Conservation (phyloP, 1,284 basidiomycete species). For the Fistulinella cinereoalba region DNA sequence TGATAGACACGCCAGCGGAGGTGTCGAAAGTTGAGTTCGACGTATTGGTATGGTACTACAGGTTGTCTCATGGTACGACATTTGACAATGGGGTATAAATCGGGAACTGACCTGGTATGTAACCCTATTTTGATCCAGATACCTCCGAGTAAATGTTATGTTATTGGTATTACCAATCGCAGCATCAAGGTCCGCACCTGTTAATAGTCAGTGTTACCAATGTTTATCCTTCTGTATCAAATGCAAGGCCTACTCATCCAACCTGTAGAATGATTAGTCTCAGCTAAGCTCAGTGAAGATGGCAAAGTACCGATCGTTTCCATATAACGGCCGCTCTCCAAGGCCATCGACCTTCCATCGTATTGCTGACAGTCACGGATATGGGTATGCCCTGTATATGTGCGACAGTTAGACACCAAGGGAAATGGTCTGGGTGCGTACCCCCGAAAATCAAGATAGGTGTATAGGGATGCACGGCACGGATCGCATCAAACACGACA, state of each 20-base stretch:
- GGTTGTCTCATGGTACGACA: neutral
- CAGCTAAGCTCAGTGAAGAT: neutral
- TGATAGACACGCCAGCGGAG: slow-evolving; percentile 47
- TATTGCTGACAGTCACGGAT: slow-evolving; percentile 71
- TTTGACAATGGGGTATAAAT: neutral
- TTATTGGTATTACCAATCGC: slow-evolving; percentile 41
- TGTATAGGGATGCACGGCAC: slow-evolving; percentile 65
- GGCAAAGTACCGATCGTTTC: slow-evolving; percentile 70
- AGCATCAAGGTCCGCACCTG: slow-evolving; percentile 53
- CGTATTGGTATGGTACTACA: slow-evolving; percentile 55
- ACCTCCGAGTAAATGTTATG: slow-evolving; percentile 64
- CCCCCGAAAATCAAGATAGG: slow-evolving; percentile 82
- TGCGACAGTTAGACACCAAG: neutral
- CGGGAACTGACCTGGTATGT: slow-evolving; percentile 57
- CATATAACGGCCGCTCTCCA: slow-evolving; percentile 85
- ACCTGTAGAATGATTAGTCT: slow-evolving; percentile 14
- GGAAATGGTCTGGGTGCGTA: slow-evolving; percentile 8
- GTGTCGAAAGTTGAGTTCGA: slow-evolving; percentile 57
- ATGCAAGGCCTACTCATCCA: slow-evolving; percentile 32
- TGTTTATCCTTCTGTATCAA: neutral
- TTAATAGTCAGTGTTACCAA: neutral
- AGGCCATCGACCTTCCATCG: slow-evolving; percentile 63
- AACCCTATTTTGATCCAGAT: slow-evolving; percentile 71
- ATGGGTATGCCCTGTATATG: slow-evolving; percentile 60
- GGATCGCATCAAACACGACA: slow-evolving; percentile 69